A percentile compares a stretch with the other conserved stretches of the same genome.
Evolutionary conservation across 495 filamentous ascomycete genomes (phyloP).

Genomic region (Aspergillus bridgeri): DNA sequence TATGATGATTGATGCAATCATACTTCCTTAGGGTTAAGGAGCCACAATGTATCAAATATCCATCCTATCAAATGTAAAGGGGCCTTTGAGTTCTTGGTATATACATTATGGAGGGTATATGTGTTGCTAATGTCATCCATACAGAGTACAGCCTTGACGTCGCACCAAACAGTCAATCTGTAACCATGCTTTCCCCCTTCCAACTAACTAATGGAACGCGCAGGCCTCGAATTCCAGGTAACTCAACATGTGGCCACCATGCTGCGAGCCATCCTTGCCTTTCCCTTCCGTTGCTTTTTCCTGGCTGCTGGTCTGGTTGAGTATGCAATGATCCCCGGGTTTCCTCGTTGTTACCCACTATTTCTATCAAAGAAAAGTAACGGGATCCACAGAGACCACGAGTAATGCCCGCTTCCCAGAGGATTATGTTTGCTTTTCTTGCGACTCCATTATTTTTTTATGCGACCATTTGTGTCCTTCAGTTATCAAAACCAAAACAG

Average conservation of each 20-base stretch:
- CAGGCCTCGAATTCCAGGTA: background rate
- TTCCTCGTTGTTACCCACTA: background rate
- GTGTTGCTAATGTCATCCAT: background rate
- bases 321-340: conserved; percentile 3
- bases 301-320: background rate
- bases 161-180: background rate
- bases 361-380: no score
- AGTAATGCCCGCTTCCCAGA: no score
- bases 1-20: background rate
- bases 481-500: no score
- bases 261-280: background rate
- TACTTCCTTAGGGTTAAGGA: no score
- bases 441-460: no score
- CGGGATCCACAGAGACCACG: no score
- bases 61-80: no score
- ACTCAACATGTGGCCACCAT: background rate
- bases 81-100: background rate
- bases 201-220: no score
- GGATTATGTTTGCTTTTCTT: no score
- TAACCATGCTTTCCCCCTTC: background rate
- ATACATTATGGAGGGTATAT: background rate
- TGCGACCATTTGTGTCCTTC: no score
- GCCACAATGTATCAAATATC: no score
- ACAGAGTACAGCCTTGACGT: background rate
- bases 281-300: background rate